Base-by-base conservation (phyloP, 345 rosid species). In the Microthlaspi erraticum region DNA sequence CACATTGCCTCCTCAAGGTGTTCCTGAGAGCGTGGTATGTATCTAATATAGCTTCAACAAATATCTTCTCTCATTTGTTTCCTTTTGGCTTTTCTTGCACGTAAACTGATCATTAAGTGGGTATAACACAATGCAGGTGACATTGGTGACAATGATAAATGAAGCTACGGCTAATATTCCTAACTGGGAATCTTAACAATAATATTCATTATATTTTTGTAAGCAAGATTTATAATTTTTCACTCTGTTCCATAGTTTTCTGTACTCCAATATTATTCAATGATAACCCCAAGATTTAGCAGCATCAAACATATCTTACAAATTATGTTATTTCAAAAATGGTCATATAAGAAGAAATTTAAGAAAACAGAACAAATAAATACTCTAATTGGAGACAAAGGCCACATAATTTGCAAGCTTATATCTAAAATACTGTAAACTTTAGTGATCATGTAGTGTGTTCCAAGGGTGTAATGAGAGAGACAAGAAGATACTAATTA, bases 141-240 rank as follows among this genome's bases (percentile, higher is more conserved):
- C 92, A 41, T 65, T 92, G 83, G 98, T 92, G 74, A 88, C 85
- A 72, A 90, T 92, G 98, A 83, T 90, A 50, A 92, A 92, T 17
- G 97, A 92, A 81, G 98, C 98, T 42, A 92, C 97, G 0, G 80
- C 96, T 34, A 92, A 84, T 78, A 88, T 88, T 73, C 98, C 88
- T 19, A 87, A 87, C 13, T 92, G 98, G 98, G 86, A 76, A 12
- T 75, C 82, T 6, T 84, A 69, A 60, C 20, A 37, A 32, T 0
- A 3, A 43, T 2, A 6, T 42, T 42, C 0, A 4, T 36, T 46
- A 16, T 37, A 49, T 68, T 18, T 60, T 32, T 17, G 5, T 42
- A 51, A 66, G 32, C 61, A 67, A 60, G 7, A 41, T 23, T 60
- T 9, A 31, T 58, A 26, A 13, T 23, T 62, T 20, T 63, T 54